Conservation (phyloP, 495 filamentous ascomycete genomes). For the Lepraria neglecta region DNA sequence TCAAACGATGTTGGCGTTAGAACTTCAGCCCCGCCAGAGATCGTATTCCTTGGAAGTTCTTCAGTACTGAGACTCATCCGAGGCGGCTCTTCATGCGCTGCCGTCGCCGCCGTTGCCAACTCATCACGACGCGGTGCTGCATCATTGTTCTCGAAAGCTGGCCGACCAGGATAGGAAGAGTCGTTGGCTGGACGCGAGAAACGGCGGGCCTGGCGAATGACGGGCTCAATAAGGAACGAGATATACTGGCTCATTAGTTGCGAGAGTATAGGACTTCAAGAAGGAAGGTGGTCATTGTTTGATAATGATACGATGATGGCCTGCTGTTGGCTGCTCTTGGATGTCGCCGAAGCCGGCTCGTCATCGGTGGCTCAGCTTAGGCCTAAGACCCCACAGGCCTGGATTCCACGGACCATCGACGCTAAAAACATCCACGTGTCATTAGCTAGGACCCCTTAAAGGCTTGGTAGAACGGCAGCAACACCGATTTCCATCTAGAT, state of each 20-base stretch:
- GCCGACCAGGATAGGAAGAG: constrained; percentile 30
- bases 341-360: not conserved
- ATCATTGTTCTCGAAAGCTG: constrained; percentile 7
- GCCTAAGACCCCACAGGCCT: constrained; percentile 1
- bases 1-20: constrained; percentile 27
- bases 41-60: not conserved
- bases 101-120: constrained; percentile 20
- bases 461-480: no score
- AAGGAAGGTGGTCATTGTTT: constrained; percentile 6
- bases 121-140: not conserved
- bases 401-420: not conserved
- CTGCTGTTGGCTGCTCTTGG: not conserved
- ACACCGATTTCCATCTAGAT: no score
- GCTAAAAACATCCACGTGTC: no score
- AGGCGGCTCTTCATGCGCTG: constrained; percentile 21
- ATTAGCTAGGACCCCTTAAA: no score
- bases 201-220: constrained; percentile 67
- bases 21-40: constrained; percentile 22
- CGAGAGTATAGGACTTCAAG: not conserved
- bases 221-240: constrained; percentile 68
- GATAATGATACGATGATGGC: not conserved
- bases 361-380: constrained; percentile 7
- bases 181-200: constrained; percentile 48
- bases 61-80: not conserved
- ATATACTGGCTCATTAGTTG: constrained; percentile 68